Percentiles rank a stretch among this genome's conserved stretches.
Conservation (phyloP, 2,329 filamentous ascomycete genomes). For the Fusarium temperatum region DNA sequence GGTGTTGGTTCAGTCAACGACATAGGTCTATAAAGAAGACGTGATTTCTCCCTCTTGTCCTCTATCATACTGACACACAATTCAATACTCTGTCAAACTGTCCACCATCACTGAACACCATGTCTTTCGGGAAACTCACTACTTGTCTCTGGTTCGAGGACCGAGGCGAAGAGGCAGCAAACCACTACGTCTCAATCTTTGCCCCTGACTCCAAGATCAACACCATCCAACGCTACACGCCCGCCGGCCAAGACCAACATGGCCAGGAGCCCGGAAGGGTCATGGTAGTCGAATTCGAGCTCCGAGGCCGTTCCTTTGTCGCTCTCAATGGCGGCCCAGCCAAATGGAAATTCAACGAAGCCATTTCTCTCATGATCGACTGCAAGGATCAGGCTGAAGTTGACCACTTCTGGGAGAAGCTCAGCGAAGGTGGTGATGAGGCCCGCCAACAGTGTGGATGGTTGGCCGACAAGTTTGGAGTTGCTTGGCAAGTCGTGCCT, state of each 20-base stretch:
- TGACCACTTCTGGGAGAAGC: slow-evolving; percentile 57
- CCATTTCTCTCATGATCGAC: slow-evolving; percentile 55
- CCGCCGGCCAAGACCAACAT: slow-evolving; percentile 45
- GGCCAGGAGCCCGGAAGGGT: slow-evolving; percentile 44
- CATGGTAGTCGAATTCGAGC: slow-evolving; percentile 50
- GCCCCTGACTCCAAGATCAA: slow-evolving; percentile 49
- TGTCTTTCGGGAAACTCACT: slow-evolving; percentile 40
- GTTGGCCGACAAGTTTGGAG: slow-evolving; percentile 56
- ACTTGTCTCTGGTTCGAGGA: slow-evolving; percentile 54
- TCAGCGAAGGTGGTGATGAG: slow-evolving; percentile 52
- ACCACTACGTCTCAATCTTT: slow-evolving; percentile 54
- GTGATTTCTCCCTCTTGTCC: background rate
- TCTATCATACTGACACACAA: background rate
- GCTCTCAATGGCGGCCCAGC: slow-evolving; percentile 55
- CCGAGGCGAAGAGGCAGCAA: slow-evolving; percentile 53
- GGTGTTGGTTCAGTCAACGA: background rate
- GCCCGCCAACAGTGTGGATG: slow-evolving; percentile 54
- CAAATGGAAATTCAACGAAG: slow-evolving; percentile 50
- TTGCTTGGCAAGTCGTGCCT: slow-evolving; percentile 59
- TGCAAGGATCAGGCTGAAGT: slow-evolving; percentile 58
- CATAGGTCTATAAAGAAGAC: background rate
- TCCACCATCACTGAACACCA: background rate
- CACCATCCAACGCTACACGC: slow-evolving; percentile 44
- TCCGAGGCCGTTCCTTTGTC: slow-evolving; percentile 52
- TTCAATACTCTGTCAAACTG: background rate